These are phyloP conservation scores for Coemansia sp. DNA, from an alignment of 192 early-diverging fungal genomes.

Conservation along the genomic window DNA sequence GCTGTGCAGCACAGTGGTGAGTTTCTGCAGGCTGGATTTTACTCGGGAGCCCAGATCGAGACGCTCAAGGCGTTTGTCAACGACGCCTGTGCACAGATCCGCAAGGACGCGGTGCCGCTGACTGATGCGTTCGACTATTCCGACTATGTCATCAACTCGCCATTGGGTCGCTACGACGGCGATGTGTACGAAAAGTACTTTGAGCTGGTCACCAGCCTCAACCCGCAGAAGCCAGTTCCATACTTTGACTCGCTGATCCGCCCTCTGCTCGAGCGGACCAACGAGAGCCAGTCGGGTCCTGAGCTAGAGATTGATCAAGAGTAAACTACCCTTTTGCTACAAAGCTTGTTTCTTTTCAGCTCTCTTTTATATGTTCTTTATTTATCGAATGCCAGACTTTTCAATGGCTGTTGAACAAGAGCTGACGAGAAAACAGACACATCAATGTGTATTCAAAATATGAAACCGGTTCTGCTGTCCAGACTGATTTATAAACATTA, in stretches of 20 bases:
- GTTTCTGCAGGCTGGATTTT: slow-evolving; percentile 86
- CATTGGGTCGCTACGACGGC: slow-evolving; percentile 82
- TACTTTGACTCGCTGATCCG: slow-evolving; percentile 81
- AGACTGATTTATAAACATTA: not conserved
- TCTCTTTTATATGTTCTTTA: not conserved
- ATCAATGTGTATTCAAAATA: too few species aligned
- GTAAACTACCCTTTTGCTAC: not conserved
- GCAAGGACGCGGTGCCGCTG: slow-evolving; percentile 78
- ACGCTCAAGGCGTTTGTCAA: slow-evolving; percentile 67
- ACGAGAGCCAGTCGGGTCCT: slow-evolving; percentile 56
- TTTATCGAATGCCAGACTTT: not conserved
- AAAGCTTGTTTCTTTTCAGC: not conserved
- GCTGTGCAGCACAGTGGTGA: slow-evolving; percentile 79
- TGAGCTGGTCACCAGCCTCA: slow-evolving; percentile 74
- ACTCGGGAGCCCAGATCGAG: slow-evolving; percentile 70
- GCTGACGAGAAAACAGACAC: too few species aligned
- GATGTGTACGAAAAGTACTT: slow-evolving; percentile 87
- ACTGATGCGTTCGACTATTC: slow-evolving; percentile 87
- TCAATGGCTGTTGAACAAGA: not conserved
- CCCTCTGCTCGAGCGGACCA: slow-evolving; percentile 68
- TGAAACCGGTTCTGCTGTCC: not conserved
- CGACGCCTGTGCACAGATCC: slow-evolving; percentile 65
- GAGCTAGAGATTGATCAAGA: slow-evolving; percentile 69
- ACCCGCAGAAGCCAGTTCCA: slow-evolving; percentile 67
- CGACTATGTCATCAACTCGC: slow-evolving; percentile 88